Base-by-base conservation (phyloP, 495 filamentous ascomycete genomes). In the Lasiosphaeris hirsuta region DNA sequence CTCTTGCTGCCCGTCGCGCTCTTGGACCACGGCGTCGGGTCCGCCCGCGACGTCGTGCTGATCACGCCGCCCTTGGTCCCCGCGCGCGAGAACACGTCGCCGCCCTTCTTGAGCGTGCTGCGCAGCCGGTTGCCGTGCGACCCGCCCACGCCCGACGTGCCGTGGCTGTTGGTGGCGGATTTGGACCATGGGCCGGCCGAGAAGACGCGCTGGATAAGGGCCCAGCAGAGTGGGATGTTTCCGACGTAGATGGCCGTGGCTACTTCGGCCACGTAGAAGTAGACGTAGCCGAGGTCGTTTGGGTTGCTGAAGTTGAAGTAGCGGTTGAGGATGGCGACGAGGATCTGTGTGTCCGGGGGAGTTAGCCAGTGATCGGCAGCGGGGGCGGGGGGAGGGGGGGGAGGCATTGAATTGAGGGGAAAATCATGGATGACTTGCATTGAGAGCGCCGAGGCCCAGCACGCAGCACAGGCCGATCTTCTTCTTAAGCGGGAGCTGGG, bases 201-300 rank as follows among this genome's bases (percentile, higher is more conserved):
- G 41, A 55, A 55, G 52, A 55, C 39, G 52, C 34, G 39, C 18
- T 39, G 34, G 39, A 55, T 55, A 9, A 55, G 37, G 14, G 44
- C 67, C 78, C 78, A 81, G 39, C 78, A 69, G 57, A 78, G 62
- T 0, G 78, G 78, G 0, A 81, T 54, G 53, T 78, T 81, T 44
- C 74, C 65, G 9, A 81, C 75, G 55, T 75, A 76, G 14, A 81
- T 66, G 0, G 75, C 75, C 0, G 75, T 70, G 0, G 69, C 68
- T 2, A 74, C 69, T 59, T 82, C 79, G 18, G 75, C 74, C 17
- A 73, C 67, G 62, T 82, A 79, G 77, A 78, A 82, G 5, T 75
- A 60, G 63, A 79, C 73, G 63, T 79, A 82, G 14, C 62, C 58
- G 1, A 73, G 66, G 30, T 72, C 72, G 56, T 64, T 70, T 35